A percentile compares a stretch with the other conserved stretches of the same genome.
Conservation (phyloP, 2,329 filamentous ascomycete species). For the Ilyonectria mors-panacis region DNA sequence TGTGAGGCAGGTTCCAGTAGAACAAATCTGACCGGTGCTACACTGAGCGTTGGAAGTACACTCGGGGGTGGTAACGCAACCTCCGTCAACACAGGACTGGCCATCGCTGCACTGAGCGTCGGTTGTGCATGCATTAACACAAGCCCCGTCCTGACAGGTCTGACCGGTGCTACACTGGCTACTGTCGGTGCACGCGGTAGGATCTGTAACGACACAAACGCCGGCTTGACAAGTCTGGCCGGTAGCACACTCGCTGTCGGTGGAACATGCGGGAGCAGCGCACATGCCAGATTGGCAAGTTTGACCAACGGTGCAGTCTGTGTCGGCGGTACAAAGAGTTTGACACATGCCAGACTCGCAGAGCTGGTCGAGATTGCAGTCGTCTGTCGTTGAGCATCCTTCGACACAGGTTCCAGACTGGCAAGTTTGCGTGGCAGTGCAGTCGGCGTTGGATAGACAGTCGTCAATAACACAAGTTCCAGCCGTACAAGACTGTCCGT, state of each 20-base stretch:
- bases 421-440: neutral
- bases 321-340: conserved; percentile 1
- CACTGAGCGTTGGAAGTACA: neutral
- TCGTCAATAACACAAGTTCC: conserved; percentile 8
- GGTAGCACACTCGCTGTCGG: neutral
- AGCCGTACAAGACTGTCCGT: neutral
- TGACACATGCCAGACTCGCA: neutral
- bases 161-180: neutral
- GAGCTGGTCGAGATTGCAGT: neutral
- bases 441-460: neutral
- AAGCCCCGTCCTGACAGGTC: neutral
- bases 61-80: neutral
- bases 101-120: neutral
- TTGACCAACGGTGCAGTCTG: neutral
- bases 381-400: neutral
- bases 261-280: neutral
- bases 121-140: neutral
- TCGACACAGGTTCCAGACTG: neutral
- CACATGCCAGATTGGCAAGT: neutral
- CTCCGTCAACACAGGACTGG: neutral
- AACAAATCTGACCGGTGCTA: neutral
- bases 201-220: neutral
- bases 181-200: neutral
- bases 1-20: conserved; percentile 7
- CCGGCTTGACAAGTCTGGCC: conserved; percentile 13